Conservation (phyloP, 1,284 basidiomycete genomes). For the Ustilago vetiveriae region DNA sequence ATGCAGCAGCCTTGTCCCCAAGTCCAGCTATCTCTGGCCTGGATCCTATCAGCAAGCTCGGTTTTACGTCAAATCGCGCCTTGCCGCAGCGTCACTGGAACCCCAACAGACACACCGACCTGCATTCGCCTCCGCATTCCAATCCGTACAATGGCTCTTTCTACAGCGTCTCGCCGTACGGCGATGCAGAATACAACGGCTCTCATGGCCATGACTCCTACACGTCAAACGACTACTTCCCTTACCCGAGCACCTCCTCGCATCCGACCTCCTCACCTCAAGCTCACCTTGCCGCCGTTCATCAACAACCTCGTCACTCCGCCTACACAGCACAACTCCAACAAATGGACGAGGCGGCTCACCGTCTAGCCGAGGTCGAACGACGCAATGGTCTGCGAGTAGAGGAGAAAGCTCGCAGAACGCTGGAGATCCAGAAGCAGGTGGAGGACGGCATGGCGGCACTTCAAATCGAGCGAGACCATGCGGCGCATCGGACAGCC, state of each 20-base stretch:
- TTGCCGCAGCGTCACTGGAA: neutral
- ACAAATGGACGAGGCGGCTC: constrained; percentile 12
- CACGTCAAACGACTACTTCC: neutral
- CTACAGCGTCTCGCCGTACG: no score
- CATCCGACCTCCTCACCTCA: neutral
- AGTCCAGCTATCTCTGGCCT: constrained; percentile 11
- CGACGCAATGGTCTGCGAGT: constrained; percentile 27
- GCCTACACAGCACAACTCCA: neutral
- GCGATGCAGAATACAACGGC: no score
- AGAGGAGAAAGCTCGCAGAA: constrained; percentile 23
- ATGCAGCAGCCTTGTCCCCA: neutral
- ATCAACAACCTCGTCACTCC: neutral
- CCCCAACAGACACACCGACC: neutral
- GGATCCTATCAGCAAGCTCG: constrained; percentile 35
- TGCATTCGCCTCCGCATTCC: neutral
- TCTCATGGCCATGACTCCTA: no score
- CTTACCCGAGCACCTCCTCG: neutral
- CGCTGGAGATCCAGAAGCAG: constrained; percentile 21
- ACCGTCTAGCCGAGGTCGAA: constrained; percentile 22
- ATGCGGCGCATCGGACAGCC: constrained; percentile 9
- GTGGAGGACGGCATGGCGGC: constrained; percentile 24
- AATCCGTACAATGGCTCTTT: neutral
- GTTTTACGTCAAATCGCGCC: constrained; percentile 13
- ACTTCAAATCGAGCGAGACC: constrained; percentile 16
- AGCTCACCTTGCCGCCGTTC: neutral